Percentiles rank a stretch among this genome's conserved stretches.
Conservation (phyloP, 176 grass and related monocot species). For the Triticum timopheevii region DNA sequence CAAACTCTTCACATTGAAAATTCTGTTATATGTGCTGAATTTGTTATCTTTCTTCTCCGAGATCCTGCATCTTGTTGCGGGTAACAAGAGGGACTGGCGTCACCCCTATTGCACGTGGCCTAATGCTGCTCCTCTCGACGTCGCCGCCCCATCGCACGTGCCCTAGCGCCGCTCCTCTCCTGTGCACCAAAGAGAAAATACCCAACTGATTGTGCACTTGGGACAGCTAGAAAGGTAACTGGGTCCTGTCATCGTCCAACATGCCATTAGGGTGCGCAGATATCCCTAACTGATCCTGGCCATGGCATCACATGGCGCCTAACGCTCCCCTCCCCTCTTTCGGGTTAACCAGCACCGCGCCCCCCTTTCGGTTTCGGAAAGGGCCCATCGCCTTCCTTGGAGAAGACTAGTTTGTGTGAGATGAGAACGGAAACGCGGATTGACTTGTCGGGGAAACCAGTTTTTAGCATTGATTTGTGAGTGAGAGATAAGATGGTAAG, state of each 20-base stretch:
- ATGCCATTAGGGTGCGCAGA: not conserved
- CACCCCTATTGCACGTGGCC: no score
- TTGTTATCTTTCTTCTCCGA: no score
- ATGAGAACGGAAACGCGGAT: not conserved
- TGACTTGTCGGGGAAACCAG: slow-evolving; percentile 15
- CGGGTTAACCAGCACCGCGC: not conserved
- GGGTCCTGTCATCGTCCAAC: no score
- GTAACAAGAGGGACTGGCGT: no score
- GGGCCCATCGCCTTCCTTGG: not conserved
- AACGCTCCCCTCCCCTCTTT: not conserved
- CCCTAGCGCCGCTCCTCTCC: no score
- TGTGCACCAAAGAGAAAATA: no score
- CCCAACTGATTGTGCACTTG: no score
- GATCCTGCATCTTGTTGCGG: no score
- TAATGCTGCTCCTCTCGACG: no score
- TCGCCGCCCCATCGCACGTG: no score
- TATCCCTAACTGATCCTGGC: not conserved
- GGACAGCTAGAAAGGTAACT: no score
- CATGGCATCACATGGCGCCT: not conserved
- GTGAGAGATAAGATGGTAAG: not conserved
- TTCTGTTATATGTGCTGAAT: not conserved
- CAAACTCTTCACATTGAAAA: not conserved
- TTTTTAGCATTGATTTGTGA: not conserved
- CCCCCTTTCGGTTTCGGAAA: not conserved
- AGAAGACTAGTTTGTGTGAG: not conserved